Base-by-base conservation (phyloP, 73 alveolate genomes). In the Symbiodinium natans region DNA sequence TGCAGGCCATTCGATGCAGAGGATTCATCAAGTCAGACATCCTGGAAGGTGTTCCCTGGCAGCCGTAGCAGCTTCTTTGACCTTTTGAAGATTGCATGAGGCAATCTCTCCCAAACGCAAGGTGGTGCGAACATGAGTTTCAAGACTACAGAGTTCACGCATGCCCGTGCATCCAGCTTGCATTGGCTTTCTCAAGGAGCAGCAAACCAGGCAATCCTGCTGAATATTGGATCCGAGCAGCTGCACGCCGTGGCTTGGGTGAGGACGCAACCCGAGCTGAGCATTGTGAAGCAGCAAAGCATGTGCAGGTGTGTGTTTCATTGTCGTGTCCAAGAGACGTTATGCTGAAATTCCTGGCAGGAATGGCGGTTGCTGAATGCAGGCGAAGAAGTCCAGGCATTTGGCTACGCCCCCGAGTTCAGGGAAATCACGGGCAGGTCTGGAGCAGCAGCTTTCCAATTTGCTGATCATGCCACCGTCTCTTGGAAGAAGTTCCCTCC, bases 321-420 rank as follows among this genome's bases (percentile, higher is more conserved):
- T n/a, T n/a, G n/a, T n/a, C n/a, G n/a, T n/a, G n/a, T n/a, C n/a
- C n/a, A n/a, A n/a, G n/a, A n/a, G n/a, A n/a, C n/a, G n/a, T n/a
- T n/a, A n/a, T n/a, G n/a, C 41, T 34, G 42, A 25, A 31, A 19
- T 29, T 5, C 11, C 80, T 31, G 29, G 80, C 93, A 84, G 93
- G 93, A 84, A 84, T 84, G 93, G 93, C 23, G 93, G 93, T 46
- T 84, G 6, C 93, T 84, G 77, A 46, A 46, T 84, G 75, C 75
- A 17, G 46, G 3, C 6, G 93, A 84, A 46, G 93, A 84, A 46
- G 93, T 13, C 36, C 80, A 84, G 31, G 93, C 74, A 23, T 84
- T 84, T 43, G 93, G 93, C 33, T 13, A 10, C 13, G 80, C 77
- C 48, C 93, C 52, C 7, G 93, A 46, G 31, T 42, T 84, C 93